Conservation (phyloP, 805 yeast species). For the Monosporozyma unispora region DNA sequence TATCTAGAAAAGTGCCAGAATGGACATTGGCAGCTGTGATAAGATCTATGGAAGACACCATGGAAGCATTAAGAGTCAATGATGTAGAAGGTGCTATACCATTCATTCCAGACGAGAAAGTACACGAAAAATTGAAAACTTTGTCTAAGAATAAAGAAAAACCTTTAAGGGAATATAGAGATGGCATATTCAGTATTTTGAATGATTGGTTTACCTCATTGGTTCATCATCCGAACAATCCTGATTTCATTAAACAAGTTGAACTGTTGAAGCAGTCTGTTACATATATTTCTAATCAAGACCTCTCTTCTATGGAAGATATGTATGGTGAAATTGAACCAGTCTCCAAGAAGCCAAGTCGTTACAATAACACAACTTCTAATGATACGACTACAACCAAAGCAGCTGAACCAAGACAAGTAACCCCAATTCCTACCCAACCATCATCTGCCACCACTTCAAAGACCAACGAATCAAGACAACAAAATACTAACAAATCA, state of each 20-base stretch:
- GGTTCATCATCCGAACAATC: conserved; percentile 1
- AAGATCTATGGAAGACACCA: background rate
- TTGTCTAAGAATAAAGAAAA: background rate
- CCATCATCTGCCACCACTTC: background rate
- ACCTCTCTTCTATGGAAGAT: background rate
- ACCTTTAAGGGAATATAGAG: background rate
- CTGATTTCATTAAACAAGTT: conserved; percentile 1
- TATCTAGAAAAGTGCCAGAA: too few species aligned
- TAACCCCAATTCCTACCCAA: background rate
- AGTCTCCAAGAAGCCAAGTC: background rate
- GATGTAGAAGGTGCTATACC: background rate
- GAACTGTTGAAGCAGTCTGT: background rate
- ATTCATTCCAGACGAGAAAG: conserved; percentile 1
- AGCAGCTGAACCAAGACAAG: background rate
- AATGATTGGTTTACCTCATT: background rate
- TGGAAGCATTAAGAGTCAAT: background rate
- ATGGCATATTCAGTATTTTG: background rate
- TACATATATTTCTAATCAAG: background rate
- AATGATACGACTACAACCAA: background rate
- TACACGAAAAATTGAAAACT: background rate
- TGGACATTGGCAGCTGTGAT: background rate
- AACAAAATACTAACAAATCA: background rate
- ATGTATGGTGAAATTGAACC: conserved; percentile 1
- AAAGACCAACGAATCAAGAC: background rate
- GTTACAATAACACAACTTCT: background rate